Evolutionary conservation across 805 yeast species (phyloP).

Genomic region (Wickerhamiella sergipiensis): DNA sequence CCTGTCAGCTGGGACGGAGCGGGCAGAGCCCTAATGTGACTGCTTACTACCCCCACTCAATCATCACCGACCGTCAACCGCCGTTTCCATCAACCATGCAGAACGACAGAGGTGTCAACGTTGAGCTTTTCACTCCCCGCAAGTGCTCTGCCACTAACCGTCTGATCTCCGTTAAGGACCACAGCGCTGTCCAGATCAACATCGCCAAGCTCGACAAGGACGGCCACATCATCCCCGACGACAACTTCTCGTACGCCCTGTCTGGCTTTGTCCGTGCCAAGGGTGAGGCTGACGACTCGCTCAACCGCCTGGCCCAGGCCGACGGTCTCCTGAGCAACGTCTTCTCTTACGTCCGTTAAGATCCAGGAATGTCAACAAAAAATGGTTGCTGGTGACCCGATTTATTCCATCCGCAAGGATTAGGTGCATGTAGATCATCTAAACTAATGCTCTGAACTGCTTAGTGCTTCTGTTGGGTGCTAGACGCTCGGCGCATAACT

Average conservation of each 20-base stretch:
- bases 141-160: conserved; percentile 99
- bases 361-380: neutral
- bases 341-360: conserved; percentile 28
- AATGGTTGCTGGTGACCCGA: neutral
- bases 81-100: conserved; percentile 56
- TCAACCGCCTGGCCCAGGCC: conserved; percentile 98
- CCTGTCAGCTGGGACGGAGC: no score
- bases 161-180: conserved; percentile 99
- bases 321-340: conserved; percentile 91
- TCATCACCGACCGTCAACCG: neutral
- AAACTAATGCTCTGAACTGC: no score
- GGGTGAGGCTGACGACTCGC: conserved; percentile 99
- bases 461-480: no score
- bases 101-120: conserved; percentile 99
- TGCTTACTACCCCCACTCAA: neutral
- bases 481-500: no score
- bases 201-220: conserved; percentile 95
- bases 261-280: conserved; percentile 95
- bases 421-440: conserved; percentile 1
- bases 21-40: conserved; percentile 4
- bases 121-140: conserved; percentile 99
- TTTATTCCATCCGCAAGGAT: neutral
- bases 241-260: conserved; percentile 88
- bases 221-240: conserved; percentile 88
- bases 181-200: conserved; percentile 98